These are phyloP conservation scores for Lasiodiplodia gonubiensis DNA, from an alignment of 2,329 filamentous ascomycete species.

Conservation along the genomic window DNA sequence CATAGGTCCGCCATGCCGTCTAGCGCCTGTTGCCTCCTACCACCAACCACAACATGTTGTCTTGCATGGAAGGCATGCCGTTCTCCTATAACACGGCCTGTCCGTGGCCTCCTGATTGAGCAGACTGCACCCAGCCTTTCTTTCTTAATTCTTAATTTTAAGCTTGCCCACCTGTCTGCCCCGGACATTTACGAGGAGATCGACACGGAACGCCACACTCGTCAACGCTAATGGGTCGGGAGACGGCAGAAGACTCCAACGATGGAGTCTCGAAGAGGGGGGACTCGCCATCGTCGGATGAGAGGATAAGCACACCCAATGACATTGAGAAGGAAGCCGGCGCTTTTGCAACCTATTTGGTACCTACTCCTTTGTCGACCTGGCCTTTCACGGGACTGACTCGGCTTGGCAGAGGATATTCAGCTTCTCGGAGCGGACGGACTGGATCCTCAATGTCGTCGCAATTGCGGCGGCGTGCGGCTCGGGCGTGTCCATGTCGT, in stretches of 20 bases:
- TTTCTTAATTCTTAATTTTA: background rate
- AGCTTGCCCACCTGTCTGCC: too few species aligned
- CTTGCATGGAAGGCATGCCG: background rate
- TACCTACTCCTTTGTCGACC: background rate
- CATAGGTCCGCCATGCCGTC: background rate
- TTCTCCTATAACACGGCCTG: background rate
- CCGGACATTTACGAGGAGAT: too few species aligned
- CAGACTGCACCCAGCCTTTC: background rate
- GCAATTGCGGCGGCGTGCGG: slow-evolving; percentile 48
- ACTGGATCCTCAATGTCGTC: slow-evolving; percentile 41
- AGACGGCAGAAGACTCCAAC: background rate
- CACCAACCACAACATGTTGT: background rate
- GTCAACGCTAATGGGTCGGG: background rate
- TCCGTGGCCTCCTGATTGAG: background rate
- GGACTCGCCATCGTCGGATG: background rate
- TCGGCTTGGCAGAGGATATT: slow-evolving; percentile 40
- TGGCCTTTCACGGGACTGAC: background rate
- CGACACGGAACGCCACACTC: background rate
- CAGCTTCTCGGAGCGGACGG: slow-evolving; percentile 41
- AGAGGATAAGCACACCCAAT: background rate
- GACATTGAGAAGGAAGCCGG: background rate
- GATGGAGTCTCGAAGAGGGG: background rate
- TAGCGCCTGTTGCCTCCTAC: background rate
- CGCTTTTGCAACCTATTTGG: slow-evolving; percentile 2
- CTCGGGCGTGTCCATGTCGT: slow-evolving; percentile 53